A percentile compares a stretch with the other conserved stretches of the same genome.
Evolutionary conservation across 2,329 filamentous ascomycete species (phyloP).

Genomic region (Akanthomyces uredinophilus): DNA sequence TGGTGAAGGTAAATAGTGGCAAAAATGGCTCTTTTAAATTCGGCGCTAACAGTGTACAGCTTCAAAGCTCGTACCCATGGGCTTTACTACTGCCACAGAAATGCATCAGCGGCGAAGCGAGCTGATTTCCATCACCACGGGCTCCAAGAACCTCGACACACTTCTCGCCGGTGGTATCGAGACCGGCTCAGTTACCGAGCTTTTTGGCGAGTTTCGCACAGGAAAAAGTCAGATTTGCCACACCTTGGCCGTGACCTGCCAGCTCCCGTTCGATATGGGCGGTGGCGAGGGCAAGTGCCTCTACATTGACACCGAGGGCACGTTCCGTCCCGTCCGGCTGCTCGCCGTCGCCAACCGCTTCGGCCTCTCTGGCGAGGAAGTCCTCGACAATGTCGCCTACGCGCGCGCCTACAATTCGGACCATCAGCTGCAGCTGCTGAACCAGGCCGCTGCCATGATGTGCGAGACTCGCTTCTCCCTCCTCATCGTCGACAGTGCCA

Average conservation of each 20-base stretch:
- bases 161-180: constrained; percentile 91
- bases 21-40: not conserved
- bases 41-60: constrained; percentile 45
- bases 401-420: constrained; percentile 98
- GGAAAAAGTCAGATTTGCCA: constrained; percentile 99
- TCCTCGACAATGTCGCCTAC: constrained; percentile 96
- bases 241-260: constrained; percentile 96
- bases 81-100: constrained; percentile 96
- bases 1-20: constrained; percentile 61
- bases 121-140: constrained; percentile 95
- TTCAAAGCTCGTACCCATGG: constrained; percentile 95
- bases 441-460: constrained; percentile 98
- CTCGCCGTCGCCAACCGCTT: constrained; percentile 91
- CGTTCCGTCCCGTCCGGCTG: constrained; percentile 86
- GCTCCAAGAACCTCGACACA: constrained; percentile 95
- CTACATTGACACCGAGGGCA: constrained; percentile 98
- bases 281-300: constrained; percentile 97
- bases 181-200: constrained; percentile 94
- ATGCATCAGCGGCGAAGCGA: constrained; percentile 97
- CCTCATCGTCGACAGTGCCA: constrained; percentile 92
- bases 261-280: constrained; percentile 97
- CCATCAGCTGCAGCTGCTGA: constrained; percentile 90
- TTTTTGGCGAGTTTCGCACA: constrained; percentile 96
- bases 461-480: constrained; percentile 96
- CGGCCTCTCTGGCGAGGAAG: constrained; percentile 91